Percentiles rank a stretch among this genome's conserved stretches.
Evolutionary conservation across 2,329 filamentous ascomycete genomes (phyloP).

Genomic region (Hypoxylon sp.): DNA sequence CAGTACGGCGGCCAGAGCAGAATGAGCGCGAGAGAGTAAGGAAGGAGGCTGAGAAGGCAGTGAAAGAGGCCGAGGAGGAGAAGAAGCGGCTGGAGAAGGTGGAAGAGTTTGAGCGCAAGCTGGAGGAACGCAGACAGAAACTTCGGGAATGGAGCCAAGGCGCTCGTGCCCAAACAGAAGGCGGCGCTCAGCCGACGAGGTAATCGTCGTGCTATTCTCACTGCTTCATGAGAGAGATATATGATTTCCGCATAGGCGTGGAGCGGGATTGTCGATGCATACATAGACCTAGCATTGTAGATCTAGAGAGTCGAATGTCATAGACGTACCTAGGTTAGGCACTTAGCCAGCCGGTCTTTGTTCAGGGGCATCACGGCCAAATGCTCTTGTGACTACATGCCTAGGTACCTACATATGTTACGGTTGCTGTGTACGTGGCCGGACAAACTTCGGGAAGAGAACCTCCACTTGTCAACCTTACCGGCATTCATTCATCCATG

Average conservation of each 20-base stretch:
- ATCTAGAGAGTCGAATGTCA: conserved; percentile 28
- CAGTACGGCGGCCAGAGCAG: conserved; percentile 88
- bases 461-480: background rate
- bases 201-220: conserved; percentile 9
- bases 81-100: conserved; percentile 68
- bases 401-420: background rate
- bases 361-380: background rate
- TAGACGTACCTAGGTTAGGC: conserved; percentile 11
- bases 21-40: conserved; percentile 80
- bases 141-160: conserved; percentile 64
- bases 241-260: conserved; percentile 7
- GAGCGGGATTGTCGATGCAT: conserved; percentile 12
- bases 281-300: conserved; percentile 37
- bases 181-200: conserved; percentile 18
- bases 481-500: background rate
- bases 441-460: conserved; percentile 40
- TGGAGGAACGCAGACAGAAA: conserved; percentile 66
- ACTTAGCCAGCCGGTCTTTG: background rate
- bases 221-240: background rate
- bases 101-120: conserved; percentile 71
- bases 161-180: conserved; percentile 16
- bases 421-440: conserved; percentile 10
- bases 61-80: conserved; percentile 68
- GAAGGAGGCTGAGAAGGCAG: conserved; percentile 70
- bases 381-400: background rate